A percentile compares a stretch with the other conserved stretches of the same genome.
Conservation (phyloP, 169 alveolate species). For the Plasmodium vinckei region DNA sequence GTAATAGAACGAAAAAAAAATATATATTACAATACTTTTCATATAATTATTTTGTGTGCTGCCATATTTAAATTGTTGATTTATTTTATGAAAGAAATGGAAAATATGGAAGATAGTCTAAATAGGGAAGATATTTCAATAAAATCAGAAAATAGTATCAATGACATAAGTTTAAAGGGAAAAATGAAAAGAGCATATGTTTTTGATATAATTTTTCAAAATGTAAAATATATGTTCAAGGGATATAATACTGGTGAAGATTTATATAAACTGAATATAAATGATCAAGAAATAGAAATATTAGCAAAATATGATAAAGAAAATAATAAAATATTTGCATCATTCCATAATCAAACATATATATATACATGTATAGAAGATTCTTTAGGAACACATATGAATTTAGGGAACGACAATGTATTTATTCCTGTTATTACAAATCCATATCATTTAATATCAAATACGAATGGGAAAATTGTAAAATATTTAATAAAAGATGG, state of each 20-base stretch:
- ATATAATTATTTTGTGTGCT: slow-evolving; percentile 69
- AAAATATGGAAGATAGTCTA: slow-evolving; percentile 19
- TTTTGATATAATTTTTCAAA: slow-evolving; percentile 54
- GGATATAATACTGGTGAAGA: slow-evolving; percentile 69
- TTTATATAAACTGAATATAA: slow-evolving; percentile 45
- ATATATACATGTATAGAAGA: slow-evolving; percentile 62
- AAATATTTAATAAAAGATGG: slow-evolving; percentile 83
- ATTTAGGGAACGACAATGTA: slow-evolving; percentile 52
- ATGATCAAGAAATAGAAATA: slow-evolving; percentile 62
- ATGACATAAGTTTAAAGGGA: background rate
- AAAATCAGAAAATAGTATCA: slow-evolving; percentile 2
- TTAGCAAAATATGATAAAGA: slow-evolving; percentile 63
- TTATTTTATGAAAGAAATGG: slow-evolving; percentile 62
- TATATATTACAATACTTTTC: slow-evolving; percentile 34
- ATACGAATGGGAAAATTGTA: slow-evolving; percentile 81
- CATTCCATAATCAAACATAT: slow-evolving; percentile 60
- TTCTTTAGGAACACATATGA: slow-evolving; percentile 66
- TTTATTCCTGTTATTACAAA: slow-evolving; percentile 57
- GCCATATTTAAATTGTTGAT: slow-evolving; percentile 43
- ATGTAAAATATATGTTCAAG: slow-evolving; percentile 48
- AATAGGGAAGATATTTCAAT: slow-evolving; percentile 67
- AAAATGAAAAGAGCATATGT: slow-evolving; percentile 23
- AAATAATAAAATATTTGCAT: slow-evolving; percentile 56
- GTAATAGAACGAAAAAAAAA: slow-evolving; percentile 52
- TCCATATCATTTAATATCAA: slow-evolving; percentile 71